phyloP scores from a whole-genome alignment of 805 yeast species.

The Kodamaea nitidulidarum region DNA sequence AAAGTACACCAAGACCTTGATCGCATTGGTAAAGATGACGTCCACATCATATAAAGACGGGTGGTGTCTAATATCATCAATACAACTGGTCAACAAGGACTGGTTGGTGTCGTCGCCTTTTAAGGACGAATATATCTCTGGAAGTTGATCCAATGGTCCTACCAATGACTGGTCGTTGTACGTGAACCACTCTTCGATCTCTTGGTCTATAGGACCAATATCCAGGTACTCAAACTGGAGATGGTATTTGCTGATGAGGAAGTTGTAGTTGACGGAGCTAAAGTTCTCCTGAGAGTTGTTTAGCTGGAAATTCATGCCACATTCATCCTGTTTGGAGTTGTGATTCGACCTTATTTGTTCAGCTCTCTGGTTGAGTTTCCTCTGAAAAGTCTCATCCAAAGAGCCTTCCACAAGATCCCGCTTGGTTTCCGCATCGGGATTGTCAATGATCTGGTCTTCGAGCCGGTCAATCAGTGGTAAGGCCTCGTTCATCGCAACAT shows the following conservation, averaged over 20 bases:
- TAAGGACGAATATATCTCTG: slow-evolving; percentile 6
- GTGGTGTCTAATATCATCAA: slow-evolving; percentile 4
- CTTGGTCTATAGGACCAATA: slow-evolving; percentile 22
- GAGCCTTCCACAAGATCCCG: slow-evolving; percentile 26
- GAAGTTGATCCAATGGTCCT: slow-evolving; percentile 17
- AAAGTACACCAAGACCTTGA: slow-evolving; percentile 20
- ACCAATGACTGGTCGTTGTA: slow-evolving; percentile 25
- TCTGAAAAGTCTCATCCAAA: slow-evolving; percentile 40
- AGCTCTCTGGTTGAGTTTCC: slow-evolving; percentile 39
- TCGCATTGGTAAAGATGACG: slow-evolving; percentile 6
- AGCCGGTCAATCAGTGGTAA: slow-evolving; percentile 40
- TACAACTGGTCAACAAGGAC: background rate
- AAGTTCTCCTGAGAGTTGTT: slow-evolving; percentile 12
- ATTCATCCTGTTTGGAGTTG: slow-evolving; percentile 2
- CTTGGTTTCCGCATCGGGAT: slow-evolving; percentile 33
- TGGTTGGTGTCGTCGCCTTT: slow-evolving; percentile 6
- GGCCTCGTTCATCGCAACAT: slow-evolving; percentile 15
- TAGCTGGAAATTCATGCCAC: slow-evolving; percentile 5
- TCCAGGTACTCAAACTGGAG: slow-evolving; percentile 30
- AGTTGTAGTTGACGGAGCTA: slow-evolving; percentile 19
- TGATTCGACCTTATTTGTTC: slow-evolving; percentile 26
- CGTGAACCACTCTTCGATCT: slow-evolving; percentile 39
- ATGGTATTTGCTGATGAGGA: slow-evolving; percentile 29
- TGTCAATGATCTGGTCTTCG: slow-evolving; percentile 45
- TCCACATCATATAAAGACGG: slow-evolving; percentile 2